Evolutionary conservation across 192 early-diverging fungal genomes (phyloP).

Genomic region (Backusella sp.): DNA sequence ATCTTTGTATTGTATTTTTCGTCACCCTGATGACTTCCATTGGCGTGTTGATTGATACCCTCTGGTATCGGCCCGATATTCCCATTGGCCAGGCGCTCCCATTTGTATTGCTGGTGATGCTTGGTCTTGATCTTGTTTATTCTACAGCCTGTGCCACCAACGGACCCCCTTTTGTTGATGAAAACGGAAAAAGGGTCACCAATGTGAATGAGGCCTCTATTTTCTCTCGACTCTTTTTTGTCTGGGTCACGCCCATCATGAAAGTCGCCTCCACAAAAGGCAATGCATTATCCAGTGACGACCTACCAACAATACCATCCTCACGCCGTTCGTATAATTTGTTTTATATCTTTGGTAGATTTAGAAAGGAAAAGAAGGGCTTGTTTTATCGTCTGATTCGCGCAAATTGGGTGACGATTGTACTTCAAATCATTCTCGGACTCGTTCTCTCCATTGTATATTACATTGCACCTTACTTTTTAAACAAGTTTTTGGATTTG

Average conservation of each 20-base stretch:
- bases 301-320: constrained; percentile 36
- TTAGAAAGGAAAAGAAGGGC: constrained; percentile 12
- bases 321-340: constrained; percentile 25
- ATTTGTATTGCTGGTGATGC: not conserved
- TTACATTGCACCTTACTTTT: constrained; percentile 20
- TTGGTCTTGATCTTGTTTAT: constrained; percentile 18
- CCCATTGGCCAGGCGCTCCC: not conserved
- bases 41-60: not conserved
- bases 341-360: constrained; percentile 29
- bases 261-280: constrained; percentile 32
- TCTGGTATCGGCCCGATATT: not conserved
- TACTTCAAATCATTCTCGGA: not conserved
- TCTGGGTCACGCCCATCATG: constrained; percentile 36
- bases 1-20: constrained; percentile 15
- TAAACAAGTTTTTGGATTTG: constrained; percentile 33
- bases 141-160: not conserved
- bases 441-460: not conserved
- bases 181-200: not conserved
- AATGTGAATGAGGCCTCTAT: constrained; percentile 16
- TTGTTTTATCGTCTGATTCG: not conserved
- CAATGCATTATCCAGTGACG: constrained; percentile 18
- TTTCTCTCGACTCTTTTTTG: constrained; percentile 32
- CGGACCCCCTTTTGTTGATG: constrained; percentile 14
- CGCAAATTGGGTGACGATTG: not conserved
- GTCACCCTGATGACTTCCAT: not conserved